Conservation (phyloP, 129 eudicot genomes). For the Pulicaria dysenterica region DNA sequence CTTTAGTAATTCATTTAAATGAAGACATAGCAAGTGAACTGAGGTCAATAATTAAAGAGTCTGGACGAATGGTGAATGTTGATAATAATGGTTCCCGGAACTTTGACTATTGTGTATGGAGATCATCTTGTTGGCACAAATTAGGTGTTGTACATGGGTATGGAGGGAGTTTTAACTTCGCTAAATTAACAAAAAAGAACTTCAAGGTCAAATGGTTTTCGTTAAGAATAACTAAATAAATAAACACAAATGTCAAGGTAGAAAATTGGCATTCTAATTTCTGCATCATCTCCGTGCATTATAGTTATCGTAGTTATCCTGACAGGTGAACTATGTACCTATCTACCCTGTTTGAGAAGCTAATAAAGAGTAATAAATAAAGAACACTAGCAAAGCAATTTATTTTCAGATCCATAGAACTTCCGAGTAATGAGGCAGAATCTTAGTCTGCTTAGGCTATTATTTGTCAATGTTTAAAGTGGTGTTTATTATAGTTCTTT, state of each 20-base stretch:
- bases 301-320: too few species aligned
- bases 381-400: conserved; percentile 3
- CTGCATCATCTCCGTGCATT: not conserved
- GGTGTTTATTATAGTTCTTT: not conserved
- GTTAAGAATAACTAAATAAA: not conserved
- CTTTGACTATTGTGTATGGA: too few species aligned
- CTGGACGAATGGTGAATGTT: too few species aligned
- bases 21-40: too few species aligned
- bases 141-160: too few species aligned
- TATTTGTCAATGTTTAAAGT: not conserved
- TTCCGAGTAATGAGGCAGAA: not conserved
- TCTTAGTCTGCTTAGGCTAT: not conserved
- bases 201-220: too few species aligned
- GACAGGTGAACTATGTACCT: not conserved
- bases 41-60: too few species aligned
- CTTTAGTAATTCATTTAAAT: too few species aligned
- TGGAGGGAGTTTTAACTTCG: too few species aligned
- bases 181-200: too few species aligned
- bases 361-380: not conserved
- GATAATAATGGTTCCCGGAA: too few species aligned
- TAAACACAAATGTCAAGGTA: not conserved
- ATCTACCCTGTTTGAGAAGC: conserved; percentile 11
- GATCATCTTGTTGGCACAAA: too few species aligned
- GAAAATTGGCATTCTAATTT: not conserved
- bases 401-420: not conserved